phyloP scores from a whole-genome alignment of 2,329 filamentous ascomycete genomes.

The Penicillium sp. region DNA sequence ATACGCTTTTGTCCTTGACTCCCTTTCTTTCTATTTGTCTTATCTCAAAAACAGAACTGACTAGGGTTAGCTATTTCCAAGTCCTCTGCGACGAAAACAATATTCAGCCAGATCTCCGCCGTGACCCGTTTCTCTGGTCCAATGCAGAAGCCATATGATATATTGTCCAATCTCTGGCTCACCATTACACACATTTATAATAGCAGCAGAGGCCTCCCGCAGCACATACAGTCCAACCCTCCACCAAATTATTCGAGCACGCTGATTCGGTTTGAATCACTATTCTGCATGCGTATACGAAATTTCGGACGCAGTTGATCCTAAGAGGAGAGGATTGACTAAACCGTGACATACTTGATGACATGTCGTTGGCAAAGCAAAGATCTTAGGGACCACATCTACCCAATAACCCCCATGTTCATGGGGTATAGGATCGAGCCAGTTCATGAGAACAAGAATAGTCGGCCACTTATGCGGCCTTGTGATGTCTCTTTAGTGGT shows the following conservation, averaged over 20 bases:
- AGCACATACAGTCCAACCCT: not conserved
- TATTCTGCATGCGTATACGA: not conserved
- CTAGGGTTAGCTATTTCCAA: not conserved
- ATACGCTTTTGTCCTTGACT: not conserved
- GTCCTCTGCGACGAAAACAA: not conserved
- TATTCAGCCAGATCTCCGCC: not conserved
- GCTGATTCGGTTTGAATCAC: not conserved
- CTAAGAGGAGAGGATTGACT: not conserved
- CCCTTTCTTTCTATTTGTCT: not conserved
- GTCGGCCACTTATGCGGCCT: too few species aligned
- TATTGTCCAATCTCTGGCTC: not conserved
- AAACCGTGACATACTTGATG: too few species aligned
- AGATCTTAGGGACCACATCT: not conserved
- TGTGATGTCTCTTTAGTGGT: too few species aligned
- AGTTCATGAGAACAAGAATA: not conserved
- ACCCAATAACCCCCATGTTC: not conserved
- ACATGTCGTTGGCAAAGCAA: not conserved
- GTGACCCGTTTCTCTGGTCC: not conserved
- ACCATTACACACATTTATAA: not conserved
- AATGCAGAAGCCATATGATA: not conserved
- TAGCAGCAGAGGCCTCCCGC: not conserved
- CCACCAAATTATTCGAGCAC: not conserved
- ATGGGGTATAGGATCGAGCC: not conserved
- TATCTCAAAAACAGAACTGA: not conserved
- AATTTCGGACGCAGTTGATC: not conserved